These are phyloP conservation scores for Cercospora sp. DNA, from an alignment of 2,329 filamentous ascomycete genomes.

Conservation along the genomic window DNA sequence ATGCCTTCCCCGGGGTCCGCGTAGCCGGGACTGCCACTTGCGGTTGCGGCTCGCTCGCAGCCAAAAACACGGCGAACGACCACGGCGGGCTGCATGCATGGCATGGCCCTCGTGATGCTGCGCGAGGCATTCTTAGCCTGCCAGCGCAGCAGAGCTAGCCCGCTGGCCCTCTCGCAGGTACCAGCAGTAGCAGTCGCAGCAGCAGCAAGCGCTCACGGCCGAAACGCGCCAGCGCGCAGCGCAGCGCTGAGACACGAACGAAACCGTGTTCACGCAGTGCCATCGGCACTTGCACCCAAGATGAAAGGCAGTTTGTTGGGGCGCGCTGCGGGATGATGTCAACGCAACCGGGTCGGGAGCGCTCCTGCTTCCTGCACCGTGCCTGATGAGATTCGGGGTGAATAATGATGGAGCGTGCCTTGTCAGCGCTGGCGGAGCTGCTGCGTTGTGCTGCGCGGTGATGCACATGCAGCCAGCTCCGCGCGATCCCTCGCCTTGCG, in stretches of 20 bases:
- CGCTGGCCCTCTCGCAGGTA: neutral
- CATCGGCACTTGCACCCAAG: conserved; percentile 1
- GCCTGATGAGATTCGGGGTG: conserved; percentile 4
- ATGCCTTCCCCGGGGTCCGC: conserved; percentile 4
- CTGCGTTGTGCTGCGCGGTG: neutral
- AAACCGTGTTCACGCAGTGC: conserved; percentile 10
- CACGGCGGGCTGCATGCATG: neutral
- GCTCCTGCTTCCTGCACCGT: neutral
- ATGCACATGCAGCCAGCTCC: conserved; percentile 5
- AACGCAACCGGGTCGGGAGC: neutral
- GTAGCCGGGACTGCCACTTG: neutral
- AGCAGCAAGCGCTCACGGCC: conserved; percentile 3
- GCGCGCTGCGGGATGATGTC: conserved; percentile 3
- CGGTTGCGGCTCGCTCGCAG: neutral
- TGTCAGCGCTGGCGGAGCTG: neutral
- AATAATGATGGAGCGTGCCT: neutral
- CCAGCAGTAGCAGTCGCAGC: neutral
- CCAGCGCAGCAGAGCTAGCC: conserved; percentile 1
- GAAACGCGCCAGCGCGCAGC: neutral
- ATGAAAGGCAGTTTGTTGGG: neutral
- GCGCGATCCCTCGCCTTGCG: neutral
- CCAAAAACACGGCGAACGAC: neutral
- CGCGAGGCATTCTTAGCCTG: neutral
- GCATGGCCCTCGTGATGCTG: conserved; percentile 6
- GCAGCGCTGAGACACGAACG: conserved; percentile 12